Evolutionary conservation across 805 yeast genomes (phyloP).

Genomic region (Candida vartiovaarae): DNA sequence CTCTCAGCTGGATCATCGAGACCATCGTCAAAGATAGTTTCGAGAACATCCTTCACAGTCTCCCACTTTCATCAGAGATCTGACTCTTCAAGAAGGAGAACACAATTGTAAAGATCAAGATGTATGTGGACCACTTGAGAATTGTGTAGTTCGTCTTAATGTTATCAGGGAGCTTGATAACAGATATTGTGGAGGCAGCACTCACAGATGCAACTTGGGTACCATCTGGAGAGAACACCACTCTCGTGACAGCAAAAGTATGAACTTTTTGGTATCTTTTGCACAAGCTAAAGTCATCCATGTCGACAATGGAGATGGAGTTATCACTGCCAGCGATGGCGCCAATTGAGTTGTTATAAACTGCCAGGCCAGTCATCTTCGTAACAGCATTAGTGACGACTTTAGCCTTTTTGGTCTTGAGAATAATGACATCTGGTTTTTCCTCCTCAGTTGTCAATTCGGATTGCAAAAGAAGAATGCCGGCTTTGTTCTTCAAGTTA

Average conservation of each 20-base stretch:
- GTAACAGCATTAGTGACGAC: conserved; percentile 41
- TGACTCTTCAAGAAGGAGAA: conserved; percentile 4
- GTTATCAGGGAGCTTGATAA: conserved; percentile 51
- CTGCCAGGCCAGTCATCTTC: conserved; percentile 50
- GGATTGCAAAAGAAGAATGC: conserved; percentile 30
- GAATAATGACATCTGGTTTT: conserved; percentile 3
- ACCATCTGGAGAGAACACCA: conserved; percentile 64
- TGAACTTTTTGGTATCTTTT: conserved; percentile 60
- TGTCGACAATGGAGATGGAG: conserved; percentile 51
- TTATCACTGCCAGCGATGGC: conserved; percentile 50
- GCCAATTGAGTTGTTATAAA: conserved; percentile 27
- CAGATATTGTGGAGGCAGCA: conserved; percentile 67
- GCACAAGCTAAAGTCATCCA: conserved; percentile 43
- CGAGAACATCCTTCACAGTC: conserved; percentile 6
- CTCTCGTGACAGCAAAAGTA: conserved; percentile 68
- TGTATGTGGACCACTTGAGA: conserved; percentile 6
- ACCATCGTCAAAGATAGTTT: conserved; percentile 12
- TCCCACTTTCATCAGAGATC: conserved; percentile 14
- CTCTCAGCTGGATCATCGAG: background rate
- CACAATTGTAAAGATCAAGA: conserved; percentile 4
- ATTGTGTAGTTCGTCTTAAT: conserved; percentile 17
- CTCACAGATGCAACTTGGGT: conserved; percentile 62
- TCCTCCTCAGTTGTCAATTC: conserved; percentile 12
- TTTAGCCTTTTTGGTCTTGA: conserved; percentile 31
- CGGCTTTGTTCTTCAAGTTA: conserved; percentile 32